These are phyloP conservation scores for Aureobasidium musti DNA, from an alignment of 2,329 filamentous ascomycete species.

Conservation along the genomic window DNA sequence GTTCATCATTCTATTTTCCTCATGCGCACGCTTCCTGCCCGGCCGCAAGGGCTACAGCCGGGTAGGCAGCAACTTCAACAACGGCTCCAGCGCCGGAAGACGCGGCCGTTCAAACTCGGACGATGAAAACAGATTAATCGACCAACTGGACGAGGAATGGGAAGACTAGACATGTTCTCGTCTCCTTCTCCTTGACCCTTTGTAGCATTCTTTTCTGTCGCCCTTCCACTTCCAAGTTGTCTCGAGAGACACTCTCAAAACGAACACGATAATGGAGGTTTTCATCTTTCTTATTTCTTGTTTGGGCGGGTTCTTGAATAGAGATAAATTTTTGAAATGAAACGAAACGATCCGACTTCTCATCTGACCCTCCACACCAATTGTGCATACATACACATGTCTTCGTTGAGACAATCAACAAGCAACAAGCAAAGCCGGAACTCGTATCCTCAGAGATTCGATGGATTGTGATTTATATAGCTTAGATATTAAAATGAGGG, in stretches of 20 bases:
- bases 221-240: neutral
- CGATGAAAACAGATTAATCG: slow-evolving; percentile 90
- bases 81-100: slow-evolving; percentile 45
- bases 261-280: neutral
- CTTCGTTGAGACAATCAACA: neutral
- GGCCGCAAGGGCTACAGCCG: slow-evolving; percentile 67
- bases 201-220: neutral
- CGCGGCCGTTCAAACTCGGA: slow-evolving; percentile 58
- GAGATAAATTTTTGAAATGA: neutral
- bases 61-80: slow-evolving; percentile 58
- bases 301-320: neutral
- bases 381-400: neutral
- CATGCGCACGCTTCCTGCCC: slow-evolving; percentile 67
- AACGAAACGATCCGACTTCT: neutral
- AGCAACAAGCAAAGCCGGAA: no score
- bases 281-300: neutral
- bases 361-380: neutral
- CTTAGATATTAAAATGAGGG: slow-evolving; percentile 12
- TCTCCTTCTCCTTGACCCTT: neutral
- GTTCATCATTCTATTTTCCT: slow-evolving; percentile 68
- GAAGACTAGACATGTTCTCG: slow-evolving; percentile 60
- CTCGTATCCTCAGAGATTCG: neutral
- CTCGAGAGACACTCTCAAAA: neutral
- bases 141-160: slow-evolving; percentile 97
- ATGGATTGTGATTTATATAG: slow-evolving; percentile 6